Conservation (phyloP, 768 basidiomycete species). For the Boletus sensibilis region DNA sequence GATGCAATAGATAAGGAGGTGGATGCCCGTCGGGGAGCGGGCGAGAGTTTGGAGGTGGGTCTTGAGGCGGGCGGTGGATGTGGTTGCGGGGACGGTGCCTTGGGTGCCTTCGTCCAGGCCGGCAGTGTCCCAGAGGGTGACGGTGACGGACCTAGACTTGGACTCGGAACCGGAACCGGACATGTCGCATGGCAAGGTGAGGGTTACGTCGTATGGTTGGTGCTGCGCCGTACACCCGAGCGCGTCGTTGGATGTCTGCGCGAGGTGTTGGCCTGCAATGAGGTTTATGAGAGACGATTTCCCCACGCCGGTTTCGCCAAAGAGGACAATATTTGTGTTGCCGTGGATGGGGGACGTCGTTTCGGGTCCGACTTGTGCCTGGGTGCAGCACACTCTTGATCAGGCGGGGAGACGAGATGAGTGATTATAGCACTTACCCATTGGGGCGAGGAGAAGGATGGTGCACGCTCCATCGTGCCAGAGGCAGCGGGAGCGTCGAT, state of each 20-base stretch:
- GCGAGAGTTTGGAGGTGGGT: neutral
- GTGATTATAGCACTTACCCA: neutral
- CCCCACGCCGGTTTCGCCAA: neutral
- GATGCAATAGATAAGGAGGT: slow-evolving; percentile 5
- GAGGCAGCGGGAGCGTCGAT: neutral
- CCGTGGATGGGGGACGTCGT: neutral
- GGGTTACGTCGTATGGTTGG: neutral
- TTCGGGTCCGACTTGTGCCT: neutral
- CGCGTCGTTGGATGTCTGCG: slow-evolving; percentile 2
- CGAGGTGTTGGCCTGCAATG: neutral
- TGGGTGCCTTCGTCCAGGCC: slow-evolving; percentile 3
- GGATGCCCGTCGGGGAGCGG: neutral
- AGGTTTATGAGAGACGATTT: slow-evolving; percentile 2
- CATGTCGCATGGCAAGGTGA: neutral
- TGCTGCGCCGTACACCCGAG: neutral
- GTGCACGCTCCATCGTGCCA: no score
- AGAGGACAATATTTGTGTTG: neutral
- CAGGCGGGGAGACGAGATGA: neutral
- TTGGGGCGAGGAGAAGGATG: neutral
- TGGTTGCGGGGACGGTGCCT: neutral
- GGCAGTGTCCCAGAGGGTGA: slow-evolving; percentile 1
- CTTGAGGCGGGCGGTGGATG: neutral
- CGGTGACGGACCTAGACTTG: neutral
- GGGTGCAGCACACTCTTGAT: neutral
- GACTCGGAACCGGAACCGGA: neutral